Percentiles rank a stretch among this genome's conserved stretches.
Evolutionary conservation across 148 eudicot genomes (phyloP).

Genomic region (Oxyria digyna): DNA sequence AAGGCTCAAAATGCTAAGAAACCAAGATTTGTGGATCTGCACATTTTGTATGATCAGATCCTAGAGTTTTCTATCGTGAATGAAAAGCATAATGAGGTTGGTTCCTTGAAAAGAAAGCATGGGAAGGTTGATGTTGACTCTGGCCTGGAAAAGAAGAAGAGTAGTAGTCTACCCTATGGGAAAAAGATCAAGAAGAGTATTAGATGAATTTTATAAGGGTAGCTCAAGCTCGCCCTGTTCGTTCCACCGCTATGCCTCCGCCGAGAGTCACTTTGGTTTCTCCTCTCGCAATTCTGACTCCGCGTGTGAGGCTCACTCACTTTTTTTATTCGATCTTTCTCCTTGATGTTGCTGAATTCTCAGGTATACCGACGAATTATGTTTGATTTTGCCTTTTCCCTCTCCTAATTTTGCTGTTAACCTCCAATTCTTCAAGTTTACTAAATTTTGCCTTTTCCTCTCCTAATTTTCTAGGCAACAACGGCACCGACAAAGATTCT

Average conservation of each 20-base stretch:
- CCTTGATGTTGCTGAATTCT: no score
- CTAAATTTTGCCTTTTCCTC: conserved; percentile 18
- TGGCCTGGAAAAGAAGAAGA: conserved; percentile 31
- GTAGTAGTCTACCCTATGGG: conserved; percentile 30
- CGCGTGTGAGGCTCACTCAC: conserved; percentile 6
- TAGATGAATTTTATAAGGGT: conserved; percentile 13
- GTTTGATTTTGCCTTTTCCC: no score
- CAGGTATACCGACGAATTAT: not conserved
- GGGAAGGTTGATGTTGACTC: conserved; percentile 21
- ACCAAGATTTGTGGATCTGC: conserved; percentile 44
- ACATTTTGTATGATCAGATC: conserved; percentile 28
- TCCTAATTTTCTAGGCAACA: no score
- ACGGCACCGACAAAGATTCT: not conserved
- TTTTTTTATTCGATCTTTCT: not conserved
- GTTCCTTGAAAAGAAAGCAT: conserved; percentile 26
- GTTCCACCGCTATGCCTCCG: conserved; percentile 5
- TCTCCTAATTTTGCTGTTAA: conserved; percentile 21
- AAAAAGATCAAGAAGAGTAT: conserved; percentile 36
- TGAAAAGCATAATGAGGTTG: conserved; percentile 17
- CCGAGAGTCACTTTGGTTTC: not conserved
- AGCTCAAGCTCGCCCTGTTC: conserved; percentile 2
- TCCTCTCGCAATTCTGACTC: conserved; percentile 2
- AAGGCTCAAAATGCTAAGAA: conserved; percentile 33
- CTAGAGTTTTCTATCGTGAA: conserved; percentile 16
- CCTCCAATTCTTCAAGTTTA: conserved; percentile 26